phyloP scores from a whole-genome alignment of 805 yeast species.

The Saccharomyces mikatae region DNA sequence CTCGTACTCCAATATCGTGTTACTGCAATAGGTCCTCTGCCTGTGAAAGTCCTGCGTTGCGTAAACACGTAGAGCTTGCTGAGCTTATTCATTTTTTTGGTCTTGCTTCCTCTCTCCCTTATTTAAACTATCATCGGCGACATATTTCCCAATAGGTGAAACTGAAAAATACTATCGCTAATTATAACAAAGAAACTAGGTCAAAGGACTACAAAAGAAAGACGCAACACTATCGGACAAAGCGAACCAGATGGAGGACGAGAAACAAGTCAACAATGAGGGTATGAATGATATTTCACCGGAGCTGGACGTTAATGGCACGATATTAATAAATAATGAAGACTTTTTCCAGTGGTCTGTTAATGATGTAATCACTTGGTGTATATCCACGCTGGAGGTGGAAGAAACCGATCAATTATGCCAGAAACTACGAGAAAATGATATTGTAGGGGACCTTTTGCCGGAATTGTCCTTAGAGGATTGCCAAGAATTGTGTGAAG shows the following conservation, averaged over 20 bases:
- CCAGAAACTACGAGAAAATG: conserved; percentile 14
- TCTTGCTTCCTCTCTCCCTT: not conserved
- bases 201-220: not conserved
- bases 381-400: conserved; percentile 12
- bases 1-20: not conserved
- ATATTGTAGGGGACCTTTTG: conserved; percentile 51
- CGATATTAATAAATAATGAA: conserved; percentile 6
- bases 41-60: not conserved
- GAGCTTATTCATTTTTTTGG: not conserved
- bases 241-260: not conserved
- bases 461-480: conserved; percentile 63
- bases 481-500: conserved; percentile 63
- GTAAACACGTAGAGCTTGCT: not conserved
- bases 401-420: conserved; percentile 10
- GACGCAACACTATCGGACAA: not conserved
- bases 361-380: conserved; percentile 23
- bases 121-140: not conserved
- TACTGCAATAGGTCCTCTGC: not conserved
- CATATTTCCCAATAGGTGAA: not conserved
- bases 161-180: not conserved
- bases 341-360: conserved; percentile 18
- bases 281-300: not conserved
- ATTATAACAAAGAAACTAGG: not conserved
- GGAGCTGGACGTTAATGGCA: not conserved
- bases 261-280: not conserved